These are phyloP conservation scores for Plectosphaerella plurivora DNA, from an alignment of 2,329 filamentous ascomycete genomes.

Conservation along the genomic window DNA sequence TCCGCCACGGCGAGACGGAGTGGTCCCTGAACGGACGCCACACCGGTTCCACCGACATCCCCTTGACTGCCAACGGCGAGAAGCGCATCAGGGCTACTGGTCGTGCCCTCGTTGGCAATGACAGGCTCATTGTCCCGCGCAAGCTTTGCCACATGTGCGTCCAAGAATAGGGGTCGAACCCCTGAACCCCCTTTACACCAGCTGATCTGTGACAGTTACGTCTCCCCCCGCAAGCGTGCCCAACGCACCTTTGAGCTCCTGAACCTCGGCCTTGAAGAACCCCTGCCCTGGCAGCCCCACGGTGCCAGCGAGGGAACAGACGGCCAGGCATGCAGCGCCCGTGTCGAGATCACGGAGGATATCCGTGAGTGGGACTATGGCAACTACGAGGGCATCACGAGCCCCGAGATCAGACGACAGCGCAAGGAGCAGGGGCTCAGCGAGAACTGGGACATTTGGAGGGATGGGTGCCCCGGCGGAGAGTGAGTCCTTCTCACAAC, in stretches of 20 bases:
- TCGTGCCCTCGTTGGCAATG: slow-evolving; percentile 75
- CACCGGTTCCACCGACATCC: slow-evolving; percentile 82
- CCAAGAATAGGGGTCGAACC: neutral
- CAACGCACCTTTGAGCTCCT: slow-evolving; percentile 89
- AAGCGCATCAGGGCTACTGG: slow-evolving; percentile 73
- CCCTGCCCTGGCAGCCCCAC: slow-evolving; percentile 65
- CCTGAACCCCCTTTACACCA: neutral
- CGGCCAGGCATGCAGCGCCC: slow-evolving; percentile 48
- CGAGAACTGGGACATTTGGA: slow-evolving; percentile 78
- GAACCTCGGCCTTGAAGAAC: slow-evolving; percentile 63
- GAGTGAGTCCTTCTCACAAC: slow-evolving; percentile 54
- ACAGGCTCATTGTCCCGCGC: slow-evolving; percentile 77
- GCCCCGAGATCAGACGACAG: slow-evolving; percentile 58
- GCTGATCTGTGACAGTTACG: slow-evolving; percentile 52
- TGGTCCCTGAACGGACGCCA: slow-evolving; percentile 87
- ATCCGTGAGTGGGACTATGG: slow-evolving; percentile 88
- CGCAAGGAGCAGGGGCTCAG: slow-evolving; percentile 53
- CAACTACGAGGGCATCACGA: slow-evolving; percentile 78
- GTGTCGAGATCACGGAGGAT: slow-evolving; percentile 64
- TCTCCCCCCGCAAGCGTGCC: slow-evolving; percentile 79
- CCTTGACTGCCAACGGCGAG: slow-evolving; percentile 77
- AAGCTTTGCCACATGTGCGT: slow-evolving; percentile 79
- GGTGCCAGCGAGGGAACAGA: slow-evolving; percentile 23
- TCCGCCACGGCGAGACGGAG: slow-evolving; percentile 91
- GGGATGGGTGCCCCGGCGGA: slow-evolving; percentile 80